Conservation (phyloP, 768 basidiomycete genomes). For the Boletus rubescentipes region DNA sequence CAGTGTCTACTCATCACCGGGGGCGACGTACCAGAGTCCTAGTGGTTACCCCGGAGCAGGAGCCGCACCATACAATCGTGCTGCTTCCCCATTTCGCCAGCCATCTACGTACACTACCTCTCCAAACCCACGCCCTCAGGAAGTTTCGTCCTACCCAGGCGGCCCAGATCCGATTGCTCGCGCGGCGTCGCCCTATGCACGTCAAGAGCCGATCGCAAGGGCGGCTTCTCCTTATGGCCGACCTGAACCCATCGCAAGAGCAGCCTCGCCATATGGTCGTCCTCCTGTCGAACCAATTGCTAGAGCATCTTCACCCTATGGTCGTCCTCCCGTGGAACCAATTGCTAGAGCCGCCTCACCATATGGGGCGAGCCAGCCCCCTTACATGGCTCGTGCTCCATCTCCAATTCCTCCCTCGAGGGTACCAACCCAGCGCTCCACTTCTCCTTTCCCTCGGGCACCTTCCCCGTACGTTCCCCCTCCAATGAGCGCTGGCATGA, state of each 20-base stretch:
- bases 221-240: constrained; percentile 36
- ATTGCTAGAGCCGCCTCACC: constrained; percentile 40
- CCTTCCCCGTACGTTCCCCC: constrained; percentile 30
- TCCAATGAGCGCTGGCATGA: constrained; percentile 15
- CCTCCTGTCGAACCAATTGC: constrained; percentile 41
- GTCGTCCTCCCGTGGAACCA: constrained; percentile 38
- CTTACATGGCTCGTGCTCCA: constrained; percentile 29
- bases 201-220: constrained; percentile 31
- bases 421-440: constrained; percentile 21
- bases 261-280: constrained; percentile 33
- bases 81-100: constrained; percentile 35
- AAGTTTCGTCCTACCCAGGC: constrained; percentile 42
- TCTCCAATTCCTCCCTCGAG: constrained; percentile 31
- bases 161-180: constrained; percentile 34
- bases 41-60: constrained; percentile 33
- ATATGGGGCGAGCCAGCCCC: constrained; percentile 24
- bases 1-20: constrained; percentile 25
- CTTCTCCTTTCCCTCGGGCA: constrained; percentile 32
- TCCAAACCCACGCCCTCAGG: constrained; percentile 49
- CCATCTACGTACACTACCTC: constrained; percentile 37
- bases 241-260: constrained; percentile 26
- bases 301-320: constrained; percentile 34
- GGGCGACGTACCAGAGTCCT: constrained; percentile 27
- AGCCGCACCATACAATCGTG: constrained; percentile 30
- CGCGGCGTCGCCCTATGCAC: constrained; percentile 36